phyloP scores from a whole-genome alignment of 1,139 yeast species.

The Kluyveromyces sp. region DNA sequence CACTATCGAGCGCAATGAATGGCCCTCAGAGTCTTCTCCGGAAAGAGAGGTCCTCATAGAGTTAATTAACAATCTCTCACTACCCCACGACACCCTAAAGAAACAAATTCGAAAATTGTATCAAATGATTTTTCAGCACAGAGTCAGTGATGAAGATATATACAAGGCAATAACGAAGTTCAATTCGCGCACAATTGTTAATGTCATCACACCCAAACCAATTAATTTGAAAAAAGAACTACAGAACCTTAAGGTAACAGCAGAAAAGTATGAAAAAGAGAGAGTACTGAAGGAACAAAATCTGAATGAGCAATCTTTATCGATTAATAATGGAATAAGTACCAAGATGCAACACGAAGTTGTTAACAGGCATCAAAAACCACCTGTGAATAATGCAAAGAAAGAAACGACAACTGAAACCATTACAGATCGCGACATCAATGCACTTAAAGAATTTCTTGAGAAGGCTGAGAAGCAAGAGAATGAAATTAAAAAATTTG shows the following conservation, averaged over 20 bases:
- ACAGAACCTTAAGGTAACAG: neutral
- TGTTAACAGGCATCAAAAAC: neutral
- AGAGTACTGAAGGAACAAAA: neutral
- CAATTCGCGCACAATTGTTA: conserved; percentile 7
- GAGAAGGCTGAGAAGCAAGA: conserved; percentile 15
- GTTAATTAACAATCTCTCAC: neutral
- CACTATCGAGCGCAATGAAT: conserved; percentile 1
- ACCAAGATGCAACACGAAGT: neutral
- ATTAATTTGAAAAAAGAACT: neutral
- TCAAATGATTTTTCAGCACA: conserved; percentile 14
- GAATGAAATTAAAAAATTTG: conserved; percentile 11
- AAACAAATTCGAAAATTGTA: conserved; percentile 10
- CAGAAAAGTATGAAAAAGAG: neutral
- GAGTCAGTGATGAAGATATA: conserved; percentile 13
- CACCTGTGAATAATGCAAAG: neutral
- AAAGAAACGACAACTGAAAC: neutral
- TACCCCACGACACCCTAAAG: conserved; percentile 1
- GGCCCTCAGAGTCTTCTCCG: neutral
- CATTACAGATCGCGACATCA: conserved; percentile 1
- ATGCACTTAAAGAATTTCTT: conserved; percentile 15
- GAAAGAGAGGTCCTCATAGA: neutral
- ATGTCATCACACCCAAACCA: conserved; percentile 14
- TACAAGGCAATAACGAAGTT: conserved; percentile 10
- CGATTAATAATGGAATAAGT: no score
- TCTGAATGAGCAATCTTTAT: neutral